phyloP scores from a whole-genome alignment of 2,329 filamentous ascomycete genomes.

The Zymoseptoria passerinii region DNA sequence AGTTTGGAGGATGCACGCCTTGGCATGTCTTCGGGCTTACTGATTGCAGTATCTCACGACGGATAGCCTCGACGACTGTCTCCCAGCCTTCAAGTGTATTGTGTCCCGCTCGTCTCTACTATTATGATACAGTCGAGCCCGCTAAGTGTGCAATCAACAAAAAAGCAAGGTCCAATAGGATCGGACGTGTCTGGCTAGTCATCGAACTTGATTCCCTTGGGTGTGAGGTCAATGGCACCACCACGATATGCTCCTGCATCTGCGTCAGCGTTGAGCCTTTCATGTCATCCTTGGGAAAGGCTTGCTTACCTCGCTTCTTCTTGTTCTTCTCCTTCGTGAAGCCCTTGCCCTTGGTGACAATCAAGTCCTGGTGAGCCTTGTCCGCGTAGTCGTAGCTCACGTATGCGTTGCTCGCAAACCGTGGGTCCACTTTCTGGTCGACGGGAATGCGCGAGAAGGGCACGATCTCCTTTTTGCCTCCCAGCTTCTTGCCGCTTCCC shows the following conservation, averaged over 20 bases:
- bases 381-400: slow-evolving; percentile 81
- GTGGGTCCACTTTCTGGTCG: slow-evolving; percentile 58
- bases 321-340: slow-evolving; percentile 99
- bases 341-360: slow-evolving; percentile 86
- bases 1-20: background rate
- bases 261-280: slow-evolving; percentile 51
- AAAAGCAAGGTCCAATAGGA: background rate
- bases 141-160: background rate
- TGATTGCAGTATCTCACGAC: too few species aligned
- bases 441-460: slow-evolving; percentile 72
- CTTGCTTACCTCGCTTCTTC: slow-evolving; percentile 34
- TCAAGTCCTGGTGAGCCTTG: slow-evolving; percentile 77
- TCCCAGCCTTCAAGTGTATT: background rate
- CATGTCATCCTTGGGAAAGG: background rate
- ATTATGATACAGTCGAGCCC: background rate
- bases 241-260: slow-evolving; percentile 76
- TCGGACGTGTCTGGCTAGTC: slow-evolving; percentile 46
- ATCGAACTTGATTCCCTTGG: slow-evolving; percentile 90
- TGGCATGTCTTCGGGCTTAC: background rate
- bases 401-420: slow-evolving; percentile 71
- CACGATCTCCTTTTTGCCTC: slow-evolving; percentile 49
- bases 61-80: background rate
- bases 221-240: slow-evolving; percentile 73
- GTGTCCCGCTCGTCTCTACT: background rate
- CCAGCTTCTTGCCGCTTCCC: slow-evolving; percentile 22